Evolutionary conservation across 164 flowering plant species (phyloP), one percentile per base, ranked within the genome.

Genomic region (Nymphaea colorata): DNA sequence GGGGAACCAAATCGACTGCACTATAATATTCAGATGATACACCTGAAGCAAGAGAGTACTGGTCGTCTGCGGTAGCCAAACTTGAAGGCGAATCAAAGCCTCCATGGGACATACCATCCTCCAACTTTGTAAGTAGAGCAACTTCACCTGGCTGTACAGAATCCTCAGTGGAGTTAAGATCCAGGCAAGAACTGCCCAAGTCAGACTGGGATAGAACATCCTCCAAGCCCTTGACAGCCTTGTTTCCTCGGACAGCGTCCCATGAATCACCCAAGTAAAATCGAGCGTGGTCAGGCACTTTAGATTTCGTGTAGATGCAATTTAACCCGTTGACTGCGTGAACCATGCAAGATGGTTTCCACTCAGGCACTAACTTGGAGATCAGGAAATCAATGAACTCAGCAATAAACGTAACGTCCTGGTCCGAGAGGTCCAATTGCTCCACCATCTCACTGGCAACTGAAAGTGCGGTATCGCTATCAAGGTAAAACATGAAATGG

Each of bases 371-470:
- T 51, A 87, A 73, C 70, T 78, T 79, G 67, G 68, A 55, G 43
- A 89, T 81, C 80, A 89, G 73, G 68, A 66, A 67, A 70, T 87
- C 85, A 55, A 91, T 85, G 68, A 89, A 76, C 77, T 80, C 88
- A 12, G 86, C 80, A 68, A 87, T 83, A 63, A 78, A 68, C 43
- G 73, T 64, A 68, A 84, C 83, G 71, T 86, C 89, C 57, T 87
- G 79, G 45, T 70, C 64, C 18, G 77, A 76, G 65, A 87, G 74
- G 2, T 82, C 81, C 44, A 89, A 85, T 65, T 86, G 85, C 64
- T 87, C 90, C 42, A 82, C 88, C 97, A 91, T 89, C 80, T 91
- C 97, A 67, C 76, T 69, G 18, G 89, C 88, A 3, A 91, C 81
- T 42, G 89, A 80, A 12, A 69, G 60, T 41, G 86, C 81, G 59